Conservation (phyloP, 78 protist genomes). For the Guillardia theta region DNA sequence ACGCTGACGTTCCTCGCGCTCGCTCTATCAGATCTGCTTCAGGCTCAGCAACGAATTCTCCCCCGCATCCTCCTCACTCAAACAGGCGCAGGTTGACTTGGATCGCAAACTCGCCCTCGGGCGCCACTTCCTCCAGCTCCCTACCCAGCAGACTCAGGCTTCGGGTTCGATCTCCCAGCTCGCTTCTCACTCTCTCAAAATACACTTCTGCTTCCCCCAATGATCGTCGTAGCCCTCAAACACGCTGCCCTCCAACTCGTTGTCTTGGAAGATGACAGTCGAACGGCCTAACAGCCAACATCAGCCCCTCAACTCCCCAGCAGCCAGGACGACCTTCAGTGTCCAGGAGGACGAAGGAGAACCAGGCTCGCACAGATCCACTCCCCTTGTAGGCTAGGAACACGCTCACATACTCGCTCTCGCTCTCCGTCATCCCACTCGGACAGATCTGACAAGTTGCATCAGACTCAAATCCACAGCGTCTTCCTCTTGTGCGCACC, state of each 20-base stretch:
- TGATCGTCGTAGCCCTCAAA: not conserved
- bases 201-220: constrained; percentile 16
- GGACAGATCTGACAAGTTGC: not conserved
- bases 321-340: too few relatives aligned
- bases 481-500: not conserved
- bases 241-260: not conserved
- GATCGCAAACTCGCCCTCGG: not conserved
- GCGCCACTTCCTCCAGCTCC: not conserved
- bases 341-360: not conserved
- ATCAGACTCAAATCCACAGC: not conserved
- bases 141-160: too few relatives aligned
- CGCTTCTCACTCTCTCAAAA: not conserved
- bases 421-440: not conserved
- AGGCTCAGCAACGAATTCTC: too few relatives aligned
- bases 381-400: not conserved
- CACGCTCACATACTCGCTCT: not conserved
- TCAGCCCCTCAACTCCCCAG: too few relatives aligned
- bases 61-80: too few relatives aligned
- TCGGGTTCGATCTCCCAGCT: too few relatives aligned
- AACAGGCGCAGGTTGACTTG: too few relatives aligned
- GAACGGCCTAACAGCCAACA: not conserved
- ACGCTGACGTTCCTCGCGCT: too few relatives aligned
- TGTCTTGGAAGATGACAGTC: not conserved
- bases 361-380: not conserved
- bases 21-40: too few relatives aligned